Evolutionary conservation across 1,284 basidiomycete species (phyloP).

Genomic region (Cronartium ribicola): DNA sequence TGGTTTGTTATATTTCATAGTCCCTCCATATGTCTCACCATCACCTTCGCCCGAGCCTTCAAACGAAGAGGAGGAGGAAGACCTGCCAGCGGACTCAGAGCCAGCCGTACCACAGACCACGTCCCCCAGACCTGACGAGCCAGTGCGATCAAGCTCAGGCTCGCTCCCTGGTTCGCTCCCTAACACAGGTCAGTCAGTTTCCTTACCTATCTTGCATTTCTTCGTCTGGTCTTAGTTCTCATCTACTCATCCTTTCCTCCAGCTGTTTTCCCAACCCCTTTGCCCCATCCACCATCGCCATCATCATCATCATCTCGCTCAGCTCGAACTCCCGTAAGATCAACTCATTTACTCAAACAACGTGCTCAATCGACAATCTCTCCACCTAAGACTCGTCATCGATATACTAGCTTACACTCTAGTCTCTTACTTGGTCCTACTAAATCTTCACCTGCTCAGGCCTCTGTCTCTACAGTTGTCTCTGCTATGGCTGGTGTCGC

Average conservation of each 20-base stretch:
- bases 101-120: neutral
- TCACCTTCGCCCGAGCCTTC: neutral
- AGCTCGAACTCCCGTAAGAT: slow-evolving; percentile 4
- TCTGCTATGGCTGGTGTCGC: slow-evolving; percentile 36
- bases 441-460: slow-evolving; percentile 24
- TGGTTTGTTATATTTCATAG: neutral
- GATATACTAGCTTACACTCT: slow-evolving; percentile 11
- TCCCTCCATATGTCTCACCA: neutral
- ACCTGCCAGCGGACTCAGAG: neutral
- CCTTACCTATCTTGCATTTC: neutral
- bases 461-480: slow-evolving; percentile 32
- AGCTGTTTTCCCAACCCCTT: slow-evolving; percentile 2
- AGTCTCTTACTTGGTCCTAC: slow-evolving; percentile 6
- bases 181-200: neutral
- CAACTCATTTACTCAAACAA: neutral
- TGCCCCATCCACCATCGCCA: neutral
- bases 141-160: neutral
- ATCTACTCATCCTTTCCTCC: neutral
- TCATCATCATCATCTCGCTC: slow-evolving; percentile 8
- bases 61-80: neutral
- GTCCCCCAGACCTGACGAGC: neutral
- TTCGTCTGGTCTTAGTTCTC: neutral
- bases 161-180: too few relatives aligned
- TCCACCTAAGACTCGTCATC: neutral
- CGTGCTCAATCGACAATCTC: slow-evolving; percentile 12